Base-by-base conservation (phyloP, 257 asterid genomes). In the Anisodus acutangulus region DNA sequence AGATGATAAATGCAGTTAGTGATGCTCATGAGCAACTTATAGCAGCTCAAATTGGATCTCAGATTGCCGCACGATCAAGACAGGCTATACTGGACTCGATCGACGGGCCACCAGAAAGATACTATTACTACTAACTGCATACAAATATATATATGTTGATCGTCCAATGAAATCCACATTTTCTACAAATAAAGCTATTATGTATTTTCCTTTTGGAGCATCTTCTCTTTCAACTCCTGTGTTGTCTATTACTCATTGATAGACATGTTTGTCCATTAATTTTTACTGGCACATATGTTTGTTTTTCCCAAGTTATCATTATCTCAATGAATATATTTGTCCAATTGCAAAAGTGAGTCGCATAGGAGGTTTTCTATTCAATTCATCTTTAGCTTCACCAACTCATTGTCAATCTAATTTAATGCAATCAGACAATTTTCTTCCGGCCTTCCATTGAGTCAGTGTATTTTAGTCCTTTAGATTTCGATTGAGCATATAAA, bases 11-110 rank as follows among this genome's bases (percentile, higher is more conserved):
- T 22, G 43, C 85, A 53, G 19, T 41, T 37, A 58, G 10, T 71
- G 66, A 83, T 70, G 85, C 74, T 15, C 59, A 58, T 2, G 85
- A 72, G 17, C 49, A 43, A 7, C 47, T 83, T 39, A 31, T 13
- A 12, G 85, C 76, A 17, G 63, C 72, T 71, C 59, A 70, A 9
- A 12, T 83, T 26, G n/a, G 43, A 53, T 47, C 70, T 55, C 49
- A 11, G 39, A 26, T 83, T 54, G 67, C 49, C 6, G 82, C 74
- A 37, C 37, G 51, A 58, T 43, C 53, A 58, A 51, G 55, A 71
- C 71, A 72, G 76, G 60, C 60, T 72, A 64, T 66, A 6, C 74
- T 83, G 31, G 82, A 83, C 13, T 57, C 9, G 9, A 0, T 71
- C 17, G 31, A 37, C 31, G 54, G 26, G 11, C 70, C 81, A 19